Evolutionary conservation across 2,329 filamentous ascomycete species (phyloP).

Genomic region (Davidsoniella virescens): DNA sequence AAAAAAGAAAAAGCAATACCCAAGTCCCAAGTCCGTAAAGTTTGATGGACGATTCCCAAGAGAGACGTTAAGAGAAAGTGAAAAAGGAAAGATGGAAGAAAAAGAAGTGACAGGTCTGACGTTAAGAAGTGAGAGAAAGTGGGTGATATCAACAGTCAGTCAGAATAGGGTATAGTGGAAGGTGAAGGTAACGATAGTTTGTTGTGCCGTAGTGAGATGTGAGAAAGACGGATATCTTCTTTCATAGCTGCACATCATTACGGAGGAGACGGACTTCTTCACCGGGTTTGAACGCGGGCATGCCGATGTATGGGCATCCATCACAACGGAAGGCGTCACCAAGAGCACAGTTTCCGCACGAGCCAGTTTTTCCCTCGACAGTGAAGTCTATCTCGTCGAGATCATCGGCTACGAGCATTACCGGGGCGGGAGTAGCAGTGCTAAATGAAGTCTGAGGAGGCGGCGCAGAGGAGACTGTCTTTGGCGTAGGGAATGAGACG

Average conservation of each 20-base stretch:
- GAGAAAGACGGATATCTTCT: not conserved
- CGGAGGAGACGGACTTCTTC: slow-evolving; percentile 84
- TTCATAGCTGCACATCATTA: slow-evolving; percentile 65
- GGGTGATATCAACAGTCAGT: too few relatives aligned
- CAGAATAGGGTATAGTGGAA: too few relatives aligned
- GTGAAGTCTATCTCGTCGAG: slow-evolving; percentile 89
- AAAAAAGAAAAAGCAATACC: not conserved
- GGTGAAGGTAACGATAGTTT: too few relatives aligned
- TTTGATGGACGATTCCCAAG: not conserved
- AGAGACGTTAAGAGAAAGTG: not conserved
- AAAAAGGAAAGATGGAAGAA: too few relatives aligned
- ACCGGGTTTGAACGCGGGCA: slow-evolving; percentile 92
- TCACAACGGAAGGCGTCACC: slow-evolving; percentile 77
- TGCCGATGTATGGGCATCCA: slow-evolving; percentile 65
- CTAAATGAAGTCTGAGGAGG: not conserved
- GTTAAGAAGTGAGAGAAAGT: too few relatives aligned
- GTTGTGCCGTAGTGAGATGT: too few relatives aligned
- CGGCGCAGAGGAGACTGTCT: not conserved
- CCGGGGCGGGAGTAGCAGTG: slow-evolving; percentile 27
- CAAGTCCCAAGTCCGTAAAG: not conserved
- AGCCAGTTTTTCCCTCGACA: slow-evolving; percentile 89
- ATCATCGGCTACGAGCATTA: slow-evolving; percentile 59
- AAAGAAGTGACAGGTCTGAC: too few relatives aligned
- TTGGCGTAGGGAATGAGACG: not conserved
- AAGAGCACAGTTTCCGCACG: slow-evolving; percentile 83